Conservation (phyloP, 1,139 yeast genomes). For the Blastobotrys indianensis region DNA sequence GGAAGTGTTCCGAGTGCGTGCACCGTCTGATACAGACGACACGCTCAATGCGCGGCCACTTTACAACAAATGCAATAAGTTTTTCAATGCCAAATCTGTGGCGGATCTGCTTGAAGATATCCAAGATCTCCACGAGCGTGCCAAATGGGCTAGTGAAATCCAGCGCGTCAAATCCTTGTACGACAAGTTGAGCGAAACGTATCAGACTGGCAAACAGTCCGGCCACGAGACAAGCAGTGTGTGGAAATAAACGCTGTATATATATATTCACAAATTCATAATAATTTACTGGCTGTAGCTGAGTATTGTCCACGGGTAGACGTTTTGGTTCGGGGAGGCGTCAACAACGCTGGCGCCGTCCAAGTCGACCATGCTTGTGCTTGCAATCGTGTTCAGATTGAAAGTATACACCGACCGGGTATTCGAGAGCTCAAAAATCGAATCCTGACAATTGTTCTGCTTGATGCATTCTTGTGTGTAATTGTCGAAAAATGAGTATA, state of each 20-base stretch:
- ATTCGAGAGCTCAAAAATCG: not conserved
- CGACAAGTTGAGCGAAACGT: slow-evolving; percentile 5
- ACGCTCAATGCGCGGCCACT: slow-evolving; percentile 12
- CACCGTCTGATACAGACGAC: slow-evolving; percentile 12
- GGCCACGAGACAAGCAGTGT: too few species aligned
- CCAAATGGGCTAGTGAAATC: not conserved
- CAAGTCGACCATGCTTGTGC: not conserved
- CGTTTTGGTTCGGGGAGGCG: not conserved
- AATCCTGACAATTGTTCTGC: not conserved
- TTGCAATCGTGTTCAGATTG: not conserved
- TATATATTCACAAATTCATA: too few species aligned
- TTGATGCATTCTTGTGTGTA: not conserved
- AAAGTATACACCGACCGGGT: not conserved
- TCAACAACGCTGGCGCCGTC: not conserved
- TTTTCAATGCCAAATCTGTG: slow-evolving; percentile 11
- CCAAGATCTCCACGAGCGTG: not conserved
- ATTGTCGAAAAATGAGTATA: not conserved
- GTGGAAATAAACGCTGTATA: too few species aligned
- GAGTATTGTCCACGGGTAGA: not conserved
- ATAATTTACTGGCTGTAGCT: not conserved
- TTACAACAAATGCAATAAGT: slow-evolving; percentile 19
- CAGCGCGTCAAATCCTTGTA: not conserved
- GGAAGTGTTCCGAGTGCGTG: slow-evolving; percentile 19
- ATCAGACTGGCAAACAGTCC: slow-evolving; percentile 2
- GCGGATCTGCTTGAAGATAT: slow-evolving; percentile 5